Conservation (phyloP, 768 basidiomycete species). For the Baorangia bicolor region DNA sequence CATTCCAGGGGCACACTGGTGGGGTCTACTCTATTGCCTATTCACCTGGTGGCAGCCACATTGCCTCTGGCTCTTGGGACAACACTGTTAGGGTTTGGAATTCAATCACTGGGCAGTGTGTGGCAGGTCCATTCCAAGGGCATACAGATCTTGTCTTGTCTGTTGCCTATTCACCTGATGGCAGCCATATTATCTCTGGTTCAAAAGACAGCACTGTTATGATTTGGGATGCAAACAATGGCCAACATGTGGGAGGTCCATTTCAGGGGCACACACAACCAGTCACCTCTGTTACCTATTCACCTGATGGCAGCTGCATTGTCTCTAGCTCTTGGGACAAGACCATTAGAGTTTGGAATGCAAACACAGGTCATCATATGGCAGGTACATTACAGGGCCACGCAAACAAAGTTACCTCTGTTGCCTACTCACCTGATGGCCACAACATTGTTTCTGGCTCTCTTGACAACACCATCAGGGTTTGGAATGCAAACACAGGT, state of each 20-base stretch:
- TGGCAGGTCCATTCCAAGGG: slow-evolving; percentile 3
- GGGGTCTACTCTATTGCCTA: slow-evolving; percentile 8
- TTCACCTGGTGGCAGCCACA: slow-evolving; percentile 23
- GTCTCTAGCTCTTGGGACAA: slow-evolving; percentile 18
- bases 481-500: slow-evolving; percentile 12
- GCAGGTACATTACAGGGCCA: slow-evolving; percentile 3
- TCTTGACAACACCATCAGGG: background rate
- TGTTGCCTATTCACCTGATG: slow-evolving; percentile 28
- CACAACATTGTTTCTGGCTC: slow-evolving; percentile 13
- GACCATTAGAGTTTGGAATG: slow-evolving; percentile 19
- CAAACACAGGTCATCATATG: background rate
- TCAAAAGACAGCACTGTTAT: slow-evolving; percentile 18
- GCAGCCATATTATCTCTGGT: slow-evolving; percentile 24
- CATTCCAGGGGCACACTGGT: background rate
- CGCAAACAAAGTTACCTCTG: background rate
- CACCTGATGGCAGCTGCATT: slow-evolving; percentile 16
- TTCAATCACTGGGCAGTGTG: slow-evolving; percentile 4
- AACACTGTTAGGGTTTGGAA: slow-evolving; percentile 22
- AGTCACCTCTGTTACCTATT: slow-evolving; percentile 11
- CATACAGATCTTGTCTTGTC: slow-evolving; percentile 9
- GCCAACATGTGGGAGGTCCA: slow-evolving; percentile 15
- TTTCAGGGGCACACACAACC: slow-evolving; percentile 13
- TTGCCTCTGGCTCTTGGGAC: slow-evolving; percentile 20
- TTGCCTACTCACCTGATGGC: slow-evolving; percentile 19
- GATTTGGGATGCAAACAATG: slow-evolving; percentile 19